These are phyloP conservation scores for Aspergillus brunneoviolaceus DNA, from an alignment of 2,329 filamentous ascomycete species.

Conservation along the genomic window DNA sequence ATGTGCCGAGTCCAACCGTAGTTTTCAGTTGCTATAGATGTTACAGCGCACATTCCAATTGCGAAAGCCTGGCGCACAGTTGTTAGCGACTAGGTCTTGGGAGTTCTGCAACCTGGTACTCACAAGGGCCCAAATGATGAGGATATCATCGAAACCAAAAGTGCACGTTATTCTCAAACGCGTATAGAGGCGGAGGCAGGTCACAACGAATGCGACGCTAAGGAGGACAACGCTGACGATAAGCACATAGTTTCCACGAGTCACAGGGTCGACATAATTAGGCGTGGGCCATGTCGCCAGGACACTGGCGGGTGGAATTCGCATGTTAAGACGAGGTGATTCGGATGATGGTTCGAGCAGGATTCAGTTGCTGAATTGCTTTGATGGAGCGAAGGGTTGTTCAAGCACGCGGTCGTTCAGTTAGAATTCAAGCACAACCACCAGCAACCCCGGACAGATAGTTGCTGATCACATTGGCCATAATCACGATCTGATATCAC, in stretches of 20 bases:
- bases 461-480: conserved; percentile 10
- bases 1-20: conserved; percentile 43
- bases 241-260: conserved; percentile 45
- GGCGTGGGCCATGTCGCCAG: conserved; percentile 47
- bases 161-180: conserved; percentile 47
- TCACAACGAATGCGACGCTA: conserved; percentile 42
- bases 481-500: conserved; percentile 6
- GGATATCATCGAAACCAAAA: conserved; percentile 48
- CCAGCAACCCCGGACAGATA: conserved; percentile 10
- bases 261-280: conserved; percentile 49
- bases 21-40: conserved; percentile 32
- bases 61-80: conserved; percentile 29
- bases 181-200: conserved; percentile 49
- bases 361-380: not conserved
- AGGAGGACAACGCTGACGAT: conserved; percentile 44
- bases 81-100: not conserved
- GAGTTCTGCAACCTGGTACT: not conserved
- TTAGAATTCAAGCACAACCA: conserved; percentile 8
- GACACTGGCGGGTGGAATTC: conserved; percentile 44
- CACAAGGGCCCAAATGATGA: conserved; percentile 48
- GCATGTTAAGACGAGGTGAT: conserved; percentile 28
- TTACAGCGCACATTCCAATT: conserved; percentile 36
- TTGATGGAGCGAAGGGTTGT: not conserved
- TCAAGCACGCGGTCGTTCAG: not conserved
- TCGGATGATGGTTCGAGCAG: not conserved